These are phyloP conservation scores for Jatropha podagrica DNA, from an alignment of 441 rosid species.

Conservation along the genomic window DNA sequence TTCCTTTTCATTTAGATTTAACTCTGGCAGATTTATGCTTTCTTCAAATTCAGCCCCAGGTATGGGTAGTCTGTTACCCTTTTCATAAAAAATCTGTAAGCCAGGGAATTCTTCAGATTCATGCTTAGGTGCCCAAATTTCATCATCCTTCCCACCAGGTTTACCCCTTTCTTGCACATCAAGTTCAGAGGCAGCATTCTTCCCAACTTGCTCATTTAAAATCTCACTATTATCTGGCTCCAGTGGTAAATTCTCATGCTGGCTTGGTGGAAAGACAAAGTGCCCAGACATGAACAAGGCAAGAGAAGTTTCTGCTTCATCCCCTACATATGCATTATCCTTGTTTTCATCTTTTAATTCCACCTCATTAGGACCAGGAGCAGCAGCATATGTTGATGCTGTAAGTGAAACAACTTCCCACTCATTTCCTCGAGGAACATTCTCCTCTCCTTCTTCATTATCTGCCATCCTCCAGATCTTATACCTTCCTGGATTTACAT, in stretches of 20 bases:
- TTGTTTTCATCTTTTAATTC: conserved; percentile 36
- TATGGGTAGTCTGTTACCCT: conserved; percentile 34
- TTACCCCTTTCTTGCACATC: conserved; percentile 36
- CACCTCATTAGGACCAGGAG: conserved; percentile 67
- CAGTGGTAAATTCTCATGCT: conserved; percentile 81
- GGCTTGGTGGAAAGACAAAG: conserved; percentile 83
- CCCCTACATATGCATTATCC: conserved; percentile 34
- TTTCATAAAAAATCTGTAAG: conserved; percentile 43
- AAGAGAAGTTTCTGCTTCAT: conserved; percentile 55
- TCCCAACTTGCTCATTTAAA: conserved; percentile 36
- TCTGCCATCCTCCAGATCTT: conserved; percentile 49
- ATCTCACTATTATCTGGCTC: conserved; percentile 42
- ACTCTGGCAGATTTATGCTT: conserved; percentile 30
- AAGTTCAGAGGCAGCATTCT: conserved; percentile 39
- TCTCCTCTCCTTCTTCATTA: conserved; percentile 61
- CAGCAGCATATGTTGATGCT: conserved; percentile 91
- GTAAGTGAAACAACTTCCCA: conserved; percentile 98
- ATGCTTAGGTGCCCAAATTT: conserved; percentile 42
- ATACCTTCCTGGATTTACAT: conserved; percentile 24
- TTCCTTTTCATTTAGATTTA: conserved; percentile 40
- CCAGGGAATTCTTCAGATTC: conserved; percentile 55
- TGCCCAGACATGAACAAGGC: conserved; percentile 78
- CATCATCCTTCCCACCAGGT: conserved; percentile 54
- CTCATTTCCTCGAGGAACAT: conserved; percentile 62
- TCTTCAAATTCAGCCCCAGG: conserved; percentile 40